Percentiles rank a stretch among this genome's conserved stretches.
Evolutionary conservation across 495 filamentous ascomycete species (phyloP).

Genomic region (Extremus antarcticus): DNA sequence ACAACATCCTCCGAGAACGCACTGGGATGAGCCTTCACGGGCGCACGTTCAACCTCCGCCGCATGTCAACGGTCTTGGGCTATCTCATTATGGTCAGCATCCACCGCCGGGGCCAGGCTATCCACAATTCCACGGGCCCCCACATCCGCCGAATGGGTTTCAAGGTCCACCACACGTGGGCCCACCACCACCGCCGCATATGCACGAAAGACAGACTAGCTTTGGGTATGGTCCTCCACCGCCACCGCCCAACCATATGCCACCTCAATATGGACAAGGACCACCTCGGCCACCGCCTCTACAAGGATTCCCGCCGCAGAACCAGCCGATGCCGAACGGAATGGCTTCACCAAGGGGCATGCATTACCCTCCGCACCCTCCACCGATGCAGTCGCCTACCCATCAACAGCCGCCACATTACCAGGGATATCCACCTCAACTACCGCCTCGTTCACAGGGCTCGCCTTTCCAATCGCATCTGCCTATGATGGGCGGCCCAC

Average conservation of each 20-base stretch:
- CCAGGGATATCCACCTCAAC: neutral
- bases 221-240: constrained; percentile 14
- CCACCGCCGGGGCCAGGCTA: constrained; percentile 9
- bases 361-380: neutral
- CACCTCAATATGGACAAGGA: neutral
- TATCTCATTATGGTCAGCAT: constrained; percentile 11
- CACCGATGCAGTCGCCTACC: neutral
- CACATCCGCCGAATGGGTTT: constrained; percentile 24
- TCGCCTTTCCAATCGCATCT: neutral
- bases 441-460: neutral
- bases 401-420: neutral
- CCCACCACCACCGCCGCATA: neutral
- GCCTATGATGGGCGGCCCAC: neutral
- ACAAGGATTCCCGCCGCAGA: neutral
- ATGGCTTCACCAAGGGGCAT: neutral
- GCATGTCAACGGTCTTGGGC: constrained; percentile 6
- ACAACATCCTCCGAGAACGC: constrained; percentile 4
- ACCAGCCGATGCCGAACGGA: constrained; percentile 1
- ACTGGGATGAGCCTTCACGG: constrained; percentile 10
- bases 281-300: constrained; percentile 11
- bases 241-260: neutral
- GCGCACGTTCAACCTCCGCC: neutral
- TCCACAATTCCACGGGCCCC: constrained; percentile 7
- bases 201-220: constrained; percentile 12
- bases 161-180: constrained; percentile 9